A percentile compares a stretch with the other conserved stretches of the same genome.
phyloP scores from a whole-genome alignment of 2,329 filamentous ascomycete genomes.

The Capronia epimyces region DNA sequence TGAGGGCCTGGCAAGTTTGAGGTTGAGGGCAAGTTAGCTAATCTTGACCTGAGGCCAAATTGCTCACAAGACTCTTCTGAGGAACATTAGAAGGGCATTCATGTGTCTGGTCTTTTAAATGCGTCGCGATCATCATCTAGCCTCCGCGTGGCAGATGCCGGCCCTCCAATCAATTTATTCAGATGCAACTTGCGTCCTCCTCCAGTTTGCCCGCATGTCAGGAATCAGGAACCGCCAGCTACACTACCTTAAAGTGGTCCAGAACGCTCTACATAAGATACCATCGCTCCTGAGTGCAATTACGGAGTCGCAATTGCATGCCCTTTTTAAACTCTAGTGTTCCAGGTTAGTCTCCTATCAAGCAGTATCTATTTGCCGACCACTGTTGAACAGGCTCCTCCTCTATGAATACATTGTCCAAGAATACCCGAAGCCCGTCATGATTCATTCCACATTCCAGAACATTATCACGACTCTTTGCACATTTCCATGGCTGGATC shows the following conservation, averaged over 20 bases:
- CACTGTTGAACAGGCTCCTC: neutral
- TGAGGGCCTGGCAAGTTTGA: neutral
- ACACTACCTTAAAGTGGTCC: no score
- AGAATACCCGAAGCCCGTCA: neutral
- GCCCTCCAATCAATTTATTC: neutral
- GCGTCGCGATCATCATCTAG: neutral
- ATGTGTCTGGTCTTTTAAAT: neutral
- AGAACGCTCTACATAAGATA: no score
- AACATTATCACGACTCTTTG: conserved; percentile 51
- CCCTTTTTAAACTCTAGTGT: no score
- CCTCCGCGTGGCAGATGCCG: no score
- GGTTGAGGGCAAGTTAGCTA: neutral
- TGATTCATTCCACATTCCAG: neutral
- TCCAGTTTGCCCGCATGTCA: no score
- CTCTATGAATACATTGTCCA: neutral
- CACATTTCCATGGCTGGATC: conserved; percentile 64
- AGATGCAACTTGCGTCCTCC: no score
- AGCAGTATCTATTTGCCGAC: neutral
- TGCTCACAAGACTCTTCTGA: no score
- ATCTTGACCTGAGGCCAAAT: no score
- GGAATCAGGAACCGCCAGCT: no score
- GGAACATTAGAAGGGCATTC: no score
- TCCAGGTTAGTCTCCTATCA: neutral
- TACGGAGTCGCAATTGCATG: no score
- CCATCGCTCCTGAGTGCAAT: no score